Conservation (phyloP, 2,329 filamentous ascomycete species). For the Hysterium pulicare region DNA sequence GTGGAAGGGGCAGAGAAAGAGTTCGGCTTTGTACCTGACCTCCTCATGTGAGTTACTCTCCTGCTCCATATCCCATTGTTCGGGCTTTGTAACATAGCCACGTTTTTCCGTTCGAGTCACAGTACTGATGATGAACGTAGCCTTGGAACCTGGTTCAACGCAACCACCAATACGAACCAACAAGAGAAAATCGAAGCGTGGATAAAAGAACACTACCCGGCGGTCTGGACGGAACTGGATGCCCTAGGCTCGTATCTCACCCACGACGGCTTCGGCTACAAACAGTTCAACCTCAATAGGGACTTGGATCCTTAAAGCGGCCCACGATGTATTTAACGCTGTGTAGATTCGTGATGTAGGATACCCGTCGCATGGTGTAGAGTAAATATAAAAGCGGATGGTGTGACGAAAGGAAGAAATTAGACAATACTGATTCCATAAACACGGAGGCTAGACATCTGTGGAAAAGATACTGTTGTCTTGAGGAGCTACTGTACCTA, state of each 20-base stretch:
- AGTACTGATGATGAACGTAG: constrained; percentile 41
- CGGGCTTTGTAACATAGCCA: no score
- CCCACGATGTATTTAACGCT: no score
- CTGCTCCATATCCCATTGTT: not conserved
- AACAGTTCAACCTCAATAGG: constrained; percentile 32
- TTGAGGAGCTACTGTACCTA: no score
- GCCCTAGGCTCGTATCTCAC: constrained; percentile 44
- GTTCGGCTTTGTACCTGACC: constrained; percentile 65
- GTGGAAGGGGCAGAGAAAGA: constrained; percentile 65
- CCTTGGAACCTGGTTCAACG: constrained; percentile 73
- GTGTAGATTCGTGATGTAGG: no score
- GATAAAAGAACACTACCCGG: constrained; percentile 66
- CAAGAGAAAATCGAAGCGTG: constrained; percentile 71
- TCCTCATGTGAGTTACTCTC: constrained; percentile 66
- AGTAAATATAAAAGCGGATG: no score
- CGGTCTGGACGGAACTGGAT: constrained; percentile 65
- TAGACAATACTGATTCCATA: no score
- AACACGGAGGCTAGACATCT: no score
- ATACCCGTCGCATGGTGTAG: no score
- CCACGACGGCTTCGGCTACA: constrained; percentile 35
- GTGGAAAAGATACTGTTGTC: no score
- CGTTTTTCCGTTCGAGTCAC: constrained; percentile 11
- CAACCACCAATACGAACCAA: constrained; percentile 60
- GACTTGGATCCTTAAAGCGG: constrained; percentile 28
- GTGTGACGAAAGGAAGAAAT: no score